Evolutionary conservation across 2,329 filamentous ascomycete genomes (phyloP).

Genomic region (Xylaria sp.): DNA sequence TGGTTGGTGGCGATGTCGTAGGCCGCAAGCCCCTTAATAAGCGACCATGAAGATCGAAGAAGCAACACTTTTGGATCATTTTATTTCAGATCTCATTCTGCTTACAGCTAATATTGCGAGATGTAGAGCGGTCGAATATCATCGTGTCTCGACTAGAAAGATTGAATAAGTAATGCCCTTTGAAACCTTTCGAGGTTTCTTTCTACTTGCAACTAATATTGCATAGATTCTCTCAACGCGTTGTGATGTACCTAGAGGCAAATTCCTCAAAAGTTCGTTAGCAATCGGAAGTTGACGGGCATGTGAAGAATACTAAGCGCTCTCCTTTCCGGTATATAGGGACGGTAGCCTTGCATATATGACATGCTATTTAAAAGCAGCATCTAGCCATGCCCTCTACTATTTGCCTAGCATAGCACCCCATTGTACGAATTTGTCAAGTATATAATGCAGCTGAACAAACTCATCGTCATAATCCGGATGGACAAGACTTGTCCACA

Average conservation of each 20-base stretch:
- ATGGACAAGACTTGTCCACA: no score
- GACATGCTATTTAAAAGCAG: no score
- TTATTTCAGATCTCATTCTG: neutral
- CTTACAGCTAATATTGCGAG: conserved; percentile 14
- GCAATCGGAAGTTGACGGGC: neutral
- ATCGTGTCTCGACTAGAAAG: neutral
- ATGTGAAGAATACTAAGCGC: neutral
- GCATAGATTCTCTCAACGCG: neutral
- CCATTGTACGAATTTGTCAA: neutral
- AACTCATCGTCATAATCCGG: no score
- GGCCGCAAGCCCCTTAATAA: neutral
- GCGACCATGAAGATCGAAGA: neutral
- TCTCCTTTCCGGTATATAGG: neutral
- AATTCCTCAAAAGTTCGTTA: neutral
- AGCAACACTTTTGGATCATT: neutral
- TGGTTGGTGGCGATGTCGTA: conserved; percentile 6
- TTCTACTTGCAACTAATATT: neutral
- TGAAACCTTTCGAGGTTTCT: neutral
- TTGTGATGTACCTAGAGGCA: neutral
- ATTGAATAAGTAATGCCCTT: neutral
- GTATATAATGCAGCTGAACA: no score
- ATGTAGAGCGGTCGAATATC: neutral
- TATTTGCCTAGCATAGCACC: neutral
- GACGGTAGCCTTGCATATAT: neutral
- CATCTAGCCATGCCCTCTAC: neutral